Evolutionary conservation across 306 rosid genomes (phyloP), one percentile per base, ranked within the genome.

Genomic region (Sophora flavescens): DNA sequence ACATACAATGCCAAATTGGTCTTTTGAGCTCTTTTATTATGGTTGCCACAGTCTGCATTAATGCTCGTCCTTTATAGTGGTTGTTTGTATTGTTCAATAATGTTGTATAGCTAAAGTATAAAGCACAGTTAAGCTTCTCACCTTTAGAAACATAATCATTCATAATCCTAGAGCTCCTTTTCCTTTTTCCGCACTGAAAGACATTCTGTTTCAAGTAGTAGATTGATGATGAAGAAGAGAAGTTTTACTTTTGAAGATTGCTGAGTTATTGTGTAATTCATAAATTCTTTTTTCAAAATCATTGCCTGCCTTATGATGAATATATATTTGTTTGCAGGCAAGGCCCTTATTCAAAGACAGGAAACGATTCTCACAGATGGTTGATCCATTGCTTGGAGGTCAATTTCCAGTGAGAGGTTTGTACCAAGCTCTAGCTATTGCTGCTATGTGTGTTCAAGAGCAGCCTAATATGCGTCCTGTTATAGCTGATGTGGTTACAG

Each of bases 401-500:
- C 84, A 83, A 38, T 95, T 89, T 77, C 99, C 99, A 3, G 87
- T 89, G 47, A 86, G 99, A 70, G 99, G 99, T 16, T 79, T 91
- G 73, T 95, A 95, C 81, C 99, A 95, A 87, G 93, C 90, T 65
- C 88, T 95, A 4, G 99, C 99, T 3, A 95, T 95, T 17, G 91
- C 98, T 16, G 99, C 97, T 0, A 95, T 95, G 99, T 92, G 97
- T n/a, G 92, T 91, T 56, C 99, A 95, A 70, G 97, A 95, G 75
- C 96, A 92, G 78, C 93, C 99, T 38, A 86, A 70, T 42, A 89
- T 95, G 98, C 86, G 98, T 16, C 99, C 99, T 0, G 87, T 62
- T 10, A 84, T 86, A 63, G 57, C 87, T 0, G 99, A 95, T 45
- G 97, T 95, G 39, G 99, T 95, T 11, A 88, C 98, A 3, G 99